Evolutionary conservation across 2,329 filamentous ascomycete genomes (phyloP), one percentile per base, ranked within the genome.

Genomic region (Sporothrix pallida): DNA sequence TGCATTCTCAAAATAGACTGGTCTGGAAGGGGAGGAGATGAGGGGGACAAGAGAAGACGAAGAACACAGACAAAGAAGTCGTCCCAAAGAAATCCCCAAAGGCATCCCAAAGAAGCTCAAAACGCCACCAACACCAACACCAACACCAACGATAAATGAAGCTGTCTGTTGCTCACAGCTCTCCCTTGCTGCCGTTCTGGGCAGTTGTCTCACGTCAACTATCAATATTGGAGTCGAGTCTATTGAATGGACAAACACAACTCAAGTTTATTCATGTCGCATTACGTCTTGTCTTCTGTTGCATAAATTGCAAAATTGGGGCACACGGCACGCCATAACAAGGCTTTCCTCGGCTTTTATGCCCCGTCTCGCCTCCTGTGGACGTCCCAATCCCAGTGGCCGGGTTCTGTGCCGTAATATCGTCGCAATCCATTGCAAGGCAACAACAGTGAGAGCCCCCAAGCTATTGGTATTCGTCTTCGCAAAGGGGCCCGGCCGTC

Each of bases 181-280:
- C 60, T 44, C 60, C 60, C 60, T 65, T 37, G 37, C 37, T 9
- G 20, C 60, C 60, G 10, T 65, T 65, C 37, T 65, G 60, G 37
- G 60, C 7, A 7, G 12, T 5, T 60, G 60, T 46, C 60, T 63
- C 37, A 6, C 37, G 2, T 17, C 23, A 6, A 15, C 15, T 58
- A 17, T 50, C 31, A 37, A 37, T 37, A 37, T 37, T 37, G 31
- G 4, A 13, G 46, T 48, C 46, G 46, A 13, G 46, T 48, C 44
- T 48, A 13, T 48, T 48, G 9, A 56, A 26, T 2, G 20, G 1
- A 17, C 20, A 10, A 13, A 12, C n/a, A 26, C 20, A 23, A 12
- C n/a, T 13, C 20, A 23, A 56, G 52, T 13, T 13, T n/a, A 62
- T 62, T 37, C 42, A 63, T 63, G 60, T 63, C 60, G 17, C 44